Evolutionary conservation across 2,329 filamentous ascomycete genomes (phyloP), one percentile per base, ranked within the genome.

Genomic region (Pseudocercospora fijiensis): DNA sequence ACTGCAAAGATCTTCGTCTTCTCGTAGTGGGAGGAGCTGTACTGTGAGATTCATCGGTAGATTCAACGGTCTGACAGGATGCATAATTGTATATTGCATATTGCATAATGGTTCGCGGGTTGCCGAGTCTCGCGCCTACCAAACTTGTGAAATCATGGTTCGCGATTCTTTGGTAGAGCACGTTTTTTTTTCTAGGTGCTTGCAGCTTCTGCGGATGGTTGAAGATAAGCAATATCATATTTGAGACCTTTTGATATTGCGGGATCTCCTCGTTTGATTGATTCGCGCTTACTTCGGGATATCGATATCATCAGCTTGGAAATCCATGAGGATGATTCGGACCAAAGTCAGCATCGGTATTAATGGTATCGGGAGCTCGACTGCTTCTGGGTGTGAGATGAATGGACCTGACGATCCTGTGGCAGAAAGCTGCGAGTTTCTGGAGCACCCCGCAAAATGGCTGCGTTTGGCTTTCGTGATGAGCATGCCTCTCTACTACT

Each of bases 61-160:
- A 58, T 57, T 60, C 30, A 51, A 30, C 16, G 43, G 30, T 41
- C 16, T 41, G 37, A n/a, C 37, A 41, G 37, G 37, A 41, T 41
- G 37, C 16, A 2, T 30, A n/a, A n/a, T n/a, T n/a, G n/a, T n/a
- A n/a, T n/a, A n/a, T n/a, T 59, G 61, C 61, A 55, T 30, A n/a
- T 27, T 53, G 55, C 47, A 56, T 60, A 47, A 57, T 60, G 61
- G 61, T 63, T 63, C 61, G 61, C 52, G 51, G 27, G 22, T 45
- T 47, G 37, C 59, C 62, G 55, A 41, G 56, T 65, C 62, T 64
- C 60, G 56, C 45, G 58, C 52, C 58, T 58, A 65, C 62, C 62
- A 56, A 61, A 61, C 58, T 52, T 56, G 16, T 7, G 2, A n/a
- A n/a, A 26, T 26, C 18, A 8, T 41, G 30, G 28, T 56, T 33